These are phyloP conservation scores for Linnemannia elongata DNA, from an alignment of 192 early-diverging fungal species.

Conservation along the genomic window DNA sequence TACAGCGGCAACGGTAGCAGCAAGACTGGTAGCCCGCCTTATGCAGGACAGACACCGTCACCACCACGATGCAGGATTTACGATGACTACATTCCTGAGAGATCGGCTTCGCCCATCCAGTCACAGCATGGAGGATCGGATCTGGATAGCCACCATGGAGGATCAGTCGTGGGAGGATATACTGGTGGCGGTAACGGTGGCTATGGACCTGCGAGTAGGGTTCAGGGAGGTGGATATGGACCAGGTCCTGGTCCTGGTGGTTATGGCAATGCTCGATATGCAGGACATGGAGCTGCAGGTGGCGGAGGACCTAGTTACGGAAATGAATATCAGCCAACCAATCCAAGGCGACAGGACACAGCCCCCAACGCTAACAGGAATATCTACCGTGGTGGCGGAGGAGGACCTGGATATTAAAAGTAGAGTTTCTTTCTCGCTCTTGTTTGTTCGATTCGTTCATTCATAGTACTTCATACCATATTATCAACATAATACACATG, in stretches of 20 bases:
- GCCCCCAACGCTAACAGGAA: neutral
- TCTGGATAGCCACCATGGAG: conserved; percentile 24
- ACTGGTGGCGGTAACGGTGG: neutral
- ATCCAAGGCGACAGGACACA: conserved; percentile 21
- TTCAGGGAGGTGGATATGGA: conserved; percentile 14
- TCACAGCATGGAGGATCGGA: conserved; percentile 46
- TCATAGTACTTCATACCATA: neutral
- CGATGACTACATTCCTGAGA: conserved; percentile 18
- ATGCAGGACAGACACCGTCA: conserved; percentile 6
- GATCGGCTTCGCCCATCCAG: conserved; percentile 31
- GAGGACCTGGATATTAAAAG: neutral
- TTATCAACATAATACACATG: neutral
- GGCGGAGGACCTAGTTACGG: neutral
- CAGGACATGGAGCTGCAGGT: neutral
- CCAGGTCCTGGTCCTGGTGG: neutral
- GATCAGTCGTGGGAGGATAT: neutral
- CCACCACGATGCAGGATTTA: conserved; percentile 15
- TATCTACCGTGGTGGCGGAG: conserved; percentile 4
- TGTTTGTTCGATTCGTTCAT: neutral
- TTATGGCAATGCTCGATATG: conserved; percentile 3
- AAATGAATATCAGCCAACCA: conserved; percentile 10
- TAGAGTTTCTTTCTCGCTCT: neutral
- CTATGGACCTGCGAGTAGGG: neutral
- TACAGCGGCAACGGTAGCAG: conserved; percentile 11
- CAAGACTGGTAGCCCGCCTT: neutral